Evolutionary conservation across 2,329 filamentous ascomycete genomes (phyloP).

Genomic region (Ascochyta viciae-villosae): DNA sequence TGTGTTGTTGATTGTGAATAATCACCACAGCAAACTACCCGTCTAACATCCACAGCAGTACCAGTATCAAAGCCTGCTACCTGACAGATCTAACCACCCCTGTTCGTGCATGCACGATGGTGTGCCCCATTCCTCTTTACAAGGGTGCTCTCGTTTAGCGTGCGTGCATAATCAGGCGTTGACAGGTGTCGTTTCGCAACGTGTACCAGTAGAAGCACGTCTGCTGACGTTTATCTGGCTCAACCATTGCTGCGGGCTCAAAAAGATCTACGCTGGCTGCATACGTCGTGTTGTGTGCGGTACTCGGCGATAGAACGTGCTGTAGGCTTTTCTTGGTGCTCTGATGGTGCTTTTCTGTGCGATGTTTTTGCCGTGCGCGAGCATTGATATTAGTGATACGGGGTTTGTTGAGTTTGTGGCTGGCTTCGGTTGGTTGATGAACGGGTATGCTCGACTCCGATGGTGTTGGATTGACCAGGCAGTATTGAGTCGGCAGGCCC

Average conservation of each 20-base stretch:
- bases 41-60: not conserved
- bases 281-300: not conserved
- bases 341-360: too few relatives aligned
- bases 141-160: conserved; percentile 4
- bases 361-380: too few relatives aligned
- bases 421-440: too few relatives aligned
- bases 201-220: conserved; percentile 13
- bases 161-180: conserved; percentile 6
- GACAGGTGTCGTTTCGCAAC: conserved; percentile 2
- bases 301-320: too few relatives aligned
- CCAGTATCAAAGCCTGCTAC: not conserved
- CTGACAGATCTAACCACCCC: not conserved
- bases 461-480: too few relatives aligned
- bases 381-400: too few relatives aligned
- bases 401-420: too few relatives aligned
- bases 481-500: too few relatives aligned
- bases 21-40: too few relatives aligned
- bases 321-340: too few relatives aligned
- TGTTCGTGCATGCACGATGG: not conserved
- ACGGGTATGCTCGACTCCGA: too few relatives aligned
- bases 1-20: too few relatives aligned
- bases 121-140: not conserved
- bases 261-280: not conserved
- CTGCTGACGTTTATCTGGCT: not conserved
- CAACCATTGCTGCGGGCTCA: not conserved